Evolutionary conservation across 179 eudicot species (phyloP), one percentile per base, ranked within the genome.

Genomic region (Drosera spatulata): DNA sequence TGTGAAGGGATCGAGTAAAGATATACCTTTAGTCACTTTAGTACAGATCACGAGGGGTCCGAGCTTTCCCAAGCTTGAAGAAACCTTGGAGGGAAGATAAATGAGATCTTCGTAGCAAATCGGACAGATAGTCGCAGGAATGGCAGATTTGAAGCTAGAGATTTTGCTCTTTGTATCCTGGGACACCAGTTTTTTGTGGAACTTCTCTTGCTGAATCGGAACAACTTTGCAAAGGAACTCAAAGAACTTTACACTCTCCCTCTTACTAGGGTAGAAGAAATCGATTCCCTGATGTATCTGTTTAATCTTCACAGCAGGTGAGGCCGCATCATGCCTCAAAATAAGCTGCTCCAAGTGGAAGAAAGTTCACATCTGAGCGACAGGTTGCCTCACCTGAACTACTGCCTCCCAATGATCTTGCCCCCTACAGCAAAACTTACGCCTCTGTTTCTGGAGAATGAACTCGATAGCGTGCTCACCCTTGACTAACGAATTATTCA

Each of bases 1-100:
- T 40, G 84, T 80, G 50, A 60, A 43, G 2, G 85, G 91, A 64
- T 82, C 88, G 67, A 85, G 41, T 48, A 85, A 65, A 55, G 66
- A 66, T 37, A 85, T 63, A 56, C 48, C 77, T 63, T 64, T 78
- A 67, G 64, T 78, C 15, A 84, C 71, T 66, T 79, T 84, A 15
- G 83, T 78, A 67, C 88, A 85, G 7, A 79, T 73, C 47, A 82
- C 90, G 55, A 85, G 72, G 3, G 88, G 85, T 0, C 85, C 88
- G 61, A 82, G 51, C 60, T 76, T 74, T 41, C 91, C 88, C 63
- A 78, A 61, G 48, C 74, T 65, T 33, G 2, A 47, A 1, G 88
- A 64, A 37, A 78, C 63, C 63, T 78, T 80, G 2, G 82, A 77
- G 10, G 83, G 85, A 46, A 85, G 91, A 66, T 79, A 82, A 10